A percentile compares a stretch with the other conserved stretches of the same genome.
These are phyloP conservation scores for Lactifluus rugatus DNA, from an alignment of 768 basidiomycete genomes.

Conservation along the genomic window DNA sequence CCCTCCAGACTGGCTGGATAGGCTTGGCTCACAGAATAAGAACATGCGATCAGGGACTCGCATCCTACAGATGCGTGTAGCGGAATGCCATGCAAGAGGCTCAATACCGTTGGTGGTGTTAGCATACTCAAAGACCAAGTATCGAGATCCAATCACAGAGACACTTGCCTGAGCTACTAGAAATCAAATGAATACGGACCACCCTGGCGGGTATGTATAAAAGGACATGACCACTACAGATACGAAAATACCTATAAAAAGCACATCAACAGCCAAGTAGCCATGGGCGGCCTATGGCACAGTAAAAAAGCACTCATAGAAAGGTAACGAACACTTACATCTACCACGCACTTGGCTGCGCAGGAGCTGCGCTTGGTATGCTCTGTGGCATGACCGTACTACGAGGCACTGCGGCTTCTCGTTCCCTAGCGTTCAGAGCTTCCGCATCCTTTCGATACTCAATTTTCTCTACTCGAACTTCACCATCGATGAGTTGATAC, in stretches of 20 bases:
- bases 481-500: conserved; percentile 88
- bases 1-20: neutral
- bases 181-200: neutral
- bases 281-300: neutral
- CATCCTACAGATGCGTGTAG: neutral
- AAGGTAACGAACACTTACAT: neutral
- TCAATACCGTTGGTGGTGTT: neutral
- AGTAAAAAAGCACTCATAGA: neutral
- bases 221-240: neutral
- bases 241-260: neutral
- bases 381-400: conserved; percentile 42
- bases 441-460: conserved; percentile 65
- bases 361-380: conserved; percentile 35
- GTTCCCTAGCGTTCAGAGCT: conserved; percentile 28
- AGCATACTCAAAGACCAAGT: neutral
- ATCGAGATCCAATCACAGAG: neutral
- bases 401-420: conserved; percentile 28
- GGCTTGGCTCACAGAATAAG: neutral
- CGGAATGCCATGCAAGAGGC: neutral
- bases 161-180: neutral
- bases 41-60: neutral
- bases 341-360: conserved; percentile 28
- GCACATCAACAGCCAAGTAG: neutral
- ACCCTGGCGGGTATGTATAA: neutral
- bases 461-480: conserved; percentile 88